Conservation (phyloP, 345 rosid species). For the Clarkia xantiana region DNA sequence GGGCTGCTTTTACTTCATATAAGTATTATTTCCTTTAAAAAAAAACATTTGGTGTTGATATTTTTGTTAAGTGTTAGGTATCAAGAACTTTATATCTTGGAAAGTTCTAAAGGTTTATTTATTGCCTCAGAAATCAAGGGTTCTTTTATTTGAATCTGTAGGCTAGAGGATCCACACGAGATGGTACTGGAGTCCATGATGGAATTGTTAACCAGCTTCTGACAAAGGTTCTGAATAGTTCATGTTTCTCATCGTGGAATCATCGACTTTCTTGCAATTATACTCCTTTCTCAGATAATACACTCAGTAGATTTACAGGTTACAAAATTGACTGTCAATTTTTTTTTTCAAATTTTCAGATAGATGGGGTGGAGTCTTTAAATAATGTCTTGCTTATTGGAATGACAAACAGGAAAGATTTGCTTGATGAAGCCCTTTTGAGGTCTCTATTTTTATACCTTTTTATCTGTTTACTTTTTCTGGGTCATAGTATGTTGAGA, state of each 20-base stretch:
- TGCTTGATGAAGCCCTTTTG: constrained; percentile 97
- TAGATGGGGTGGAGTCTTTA: constrained; percentile 98
- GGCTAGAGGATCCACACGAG: constrained; percentile 97
- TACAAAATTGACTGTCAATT: not conserved
- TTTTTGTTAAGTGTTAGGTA: too few species aligned
- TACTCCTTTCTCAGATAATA: too few species aligned
- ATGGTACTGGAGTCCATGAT: constrained; percentile 98
- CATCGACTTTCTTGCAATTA: too few species aligned
- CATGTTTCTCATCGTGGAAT: not conserved
- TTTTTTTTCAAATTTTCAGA: constrained; percentile 35
- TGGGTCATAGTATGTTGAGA: too few species aligned
- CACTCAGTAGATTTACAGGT: too few species aligned
- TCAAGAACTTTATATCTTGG: too few species aligned
- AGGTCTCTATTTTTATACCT: constrained; percentile 31
- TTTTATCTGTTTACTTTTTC: too few species aligned
- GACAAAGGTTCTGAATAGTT: constrained; percentile 52
- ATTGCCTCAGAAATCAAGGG: too few species aligned
- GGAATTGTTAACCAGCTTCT: constrained; percentile 95
- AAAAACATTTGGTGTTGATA: too few species aligned
- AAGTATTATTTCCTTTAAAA: too few species aligned
- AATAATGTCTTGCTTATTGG: constrained; percentile 98
- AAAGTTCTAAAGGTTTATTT: too few species aligned
- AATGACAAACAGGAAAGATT: constrained; percentile 98
- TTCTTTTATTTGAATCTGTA: constrained; percentile 14
- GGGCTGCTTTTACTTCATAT: too few species aligned